Percentiles rank a stretch among this genome's conserved stretches.
phyloP scores from a whole-genome alignment of 2,329 filamentous ascomycete species.

The Myriangium duriaei region DNA sequence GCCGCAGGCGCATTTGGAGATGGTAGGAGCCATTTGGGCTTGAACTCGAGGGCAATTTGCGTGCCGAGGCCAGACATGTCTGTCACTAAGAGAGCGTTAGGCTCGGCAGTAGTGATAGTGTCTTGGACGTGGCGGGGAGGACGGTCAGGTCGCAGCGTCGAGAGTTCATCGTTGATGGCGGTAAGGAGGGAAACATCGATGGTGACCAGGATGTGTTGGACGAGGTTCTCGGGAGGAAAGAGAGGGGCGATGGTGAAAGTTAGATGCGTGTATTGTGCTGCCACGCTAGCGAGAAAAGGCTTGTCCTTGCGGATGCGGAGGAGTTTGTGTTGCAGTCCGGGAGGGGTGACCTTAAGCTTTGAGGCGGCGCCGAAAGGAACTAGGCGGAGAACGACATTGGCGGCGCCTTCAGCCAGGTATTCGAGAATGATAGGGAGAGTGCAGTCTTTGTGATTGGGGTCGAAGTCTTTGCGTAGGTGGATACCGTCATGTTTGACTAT shows the following conservation, averaged over 20 bases:
- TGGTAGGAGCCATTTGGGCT: conserved; percentile 37
- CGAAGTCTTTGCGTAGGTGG: conserved; percentile 2
- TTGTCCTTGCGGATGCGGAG: conserved; percentile 23
- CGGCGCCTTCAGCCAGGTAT: conserved; percentile 27
- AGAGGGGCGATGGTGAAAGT: conserved; percentile 18
- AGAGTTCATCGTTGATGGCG: conserved; percentile 17
- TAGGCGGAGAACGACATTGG: conserved; percentile 24
- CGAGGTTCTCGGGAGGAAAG: conserved; percentile 20
- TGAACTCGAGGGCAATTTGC: conserved; percentile 28
- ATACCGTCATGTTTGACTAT: conserved; percentile 5
- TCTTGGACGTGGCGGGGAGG: conserved; percentile 17
- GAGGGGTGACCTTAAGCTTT: conserved; percentile 12
- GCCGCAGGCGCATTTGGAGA: conserved; percentile 31
- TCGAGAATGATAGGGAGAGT: conserved; percentile 13
- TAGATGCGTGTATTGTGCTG: conserved; percentile 18
- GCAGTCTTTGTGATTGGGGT: conserved; percentile 1
- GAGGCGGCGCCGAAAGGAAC: conserved; percentile 5
- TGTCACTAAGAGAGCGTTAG: conserved; percentile 22
- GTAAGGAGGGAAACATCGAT: conserved; percentile 15
- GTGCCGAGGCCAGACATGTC: conserved; percentile 21
- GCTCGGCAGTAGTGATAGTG: conserved; percentile 17
- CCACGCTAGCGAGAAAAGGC: conserved; percentile 17
- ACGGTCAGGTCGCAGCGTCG: conserved; percentile 11
- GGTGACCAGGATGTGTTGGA: conserved; percentile 19
- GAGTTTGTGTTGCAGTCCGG: conserved; percentile 16